Evolutionary conservation across 2,329 filamentous ascomycete species (phyloP), one percentile per base, ranked within the genome.

Genomic region (Pezicula radicicola): DNA sequence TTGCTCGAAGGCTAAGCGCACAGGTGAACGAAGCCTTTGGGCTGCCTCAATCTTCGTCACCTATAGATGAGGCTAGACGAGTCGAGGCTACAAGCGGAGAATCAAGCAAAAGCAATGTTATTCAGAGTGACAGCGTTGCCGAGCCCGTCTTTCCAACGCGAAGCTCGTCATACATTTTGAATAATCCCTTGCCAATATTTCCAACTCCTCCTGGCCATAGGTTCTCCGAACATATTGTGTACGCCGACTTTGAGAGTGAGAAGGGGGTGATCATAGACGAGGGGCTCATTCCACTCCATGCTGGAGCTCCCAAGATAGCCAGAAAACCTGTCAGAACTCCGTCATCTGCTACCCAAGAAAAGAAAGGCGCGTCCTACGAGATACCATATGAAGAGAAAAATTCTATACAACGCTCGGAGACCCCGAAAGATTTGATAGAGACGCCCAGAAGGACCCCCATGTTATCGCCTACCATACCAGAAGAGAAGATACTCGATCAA

Each of bases 1-100:
- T 59, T 27, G 58, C 60, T 33, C 61, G 48, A 46, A 57, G 61
- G 43, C 41, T 61, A 37, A 61, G 55, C 40, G 57, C 48, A 5
- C 56, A 61, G 46, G 61, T 60, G 16, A 57, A 62, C 28, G 60
- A 59, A 50, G 59, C 51, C n/a, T 64, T 65, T 50, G 57, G 57
- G 6, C 55, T 64, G 21, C 40, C 41, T n/a, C 33, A 54, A 21
- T 54, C 50, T 9, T 16, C 43, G 8, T 56, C 51, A 33, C 55
- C 30, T 33, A 10, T 12, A 33, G 30, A 33, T 33, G 30, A 13
- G 30, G 30, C 12, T 10, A 13, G 12, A 33, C 9, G 9, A 33
- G 30, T 33, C 12, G 10, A 33, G 12, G 12, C 9, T 10, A 33
- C 30, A 13, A 33, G 30, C 30, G 7, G 12, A 10, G 30, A 6